Conservation (phyloP, 208 protist genomes). For the Leishmania aethiopica region DNA sequence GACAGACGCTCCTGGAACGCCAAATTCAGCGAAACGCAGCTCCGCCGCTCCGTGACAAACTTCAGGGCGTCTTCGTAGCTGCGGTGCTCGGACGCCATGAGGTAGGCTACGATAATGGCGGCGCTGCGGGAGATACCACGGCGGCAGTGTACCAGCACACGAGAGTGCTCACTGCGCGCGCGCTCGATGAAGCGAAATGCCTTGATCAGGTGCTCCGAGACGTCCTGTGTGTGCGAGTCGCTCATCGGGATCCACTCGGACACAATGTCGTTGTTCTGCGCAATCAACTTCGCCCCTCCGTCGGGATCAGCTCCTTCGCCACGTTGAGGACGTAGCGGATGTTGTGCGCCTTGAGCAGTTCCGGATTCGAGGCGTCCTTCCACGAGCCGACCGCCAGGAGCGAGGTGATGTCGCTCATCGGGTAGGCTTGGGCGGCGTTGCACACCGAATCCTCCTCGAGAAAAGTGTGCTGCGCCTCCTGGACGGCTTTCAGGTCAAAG, state of each 20-base stretch:
- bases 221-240: conserved; percentile 70
- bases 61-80: conserved; percentile 57
- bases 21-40: conserved; percentile 81
- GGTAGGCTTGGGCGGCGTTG: conserved; percentile 68
- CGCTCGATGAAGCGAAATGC: conserved; percentile 74
- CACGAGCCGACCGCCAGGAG: conserved; percentile 75
- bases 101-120: conserved; percentile 77
- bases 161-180: conserved; percentile 45
- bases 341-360: conserved; percentile 40
- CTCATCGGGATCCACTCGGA: conserved; percentile 68
- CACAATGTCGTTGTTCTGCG: conserved; percentile 29
- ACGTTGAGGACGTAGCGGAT: conserved; percentile 87
- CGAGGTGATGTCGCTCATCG: conserved; percentile 66
- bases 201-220: conserved; percentile 52
- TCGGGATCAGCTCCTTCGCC: conserved; percentile 60
- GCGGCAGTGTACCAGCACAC: conserved; percentile 82
- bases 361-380: conserved; percentile 64
- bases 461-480: conserved; percentile 29
- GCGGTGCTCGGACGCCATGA: conserved; percentile 71
- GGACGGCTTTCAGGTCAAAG: conserved; percentile 62
- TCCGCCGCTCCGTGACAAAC: conserved; percentile 48
- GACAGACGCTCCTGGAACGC: conserved; percentile 74
- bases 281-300: conserved; percentile 23
- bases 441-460: conserved; percentile 43
- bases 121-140: conserved; percentile 82